Conservation (phyloP, 345 rosid genomes). For the Noccaea caerulescens region DNA sequence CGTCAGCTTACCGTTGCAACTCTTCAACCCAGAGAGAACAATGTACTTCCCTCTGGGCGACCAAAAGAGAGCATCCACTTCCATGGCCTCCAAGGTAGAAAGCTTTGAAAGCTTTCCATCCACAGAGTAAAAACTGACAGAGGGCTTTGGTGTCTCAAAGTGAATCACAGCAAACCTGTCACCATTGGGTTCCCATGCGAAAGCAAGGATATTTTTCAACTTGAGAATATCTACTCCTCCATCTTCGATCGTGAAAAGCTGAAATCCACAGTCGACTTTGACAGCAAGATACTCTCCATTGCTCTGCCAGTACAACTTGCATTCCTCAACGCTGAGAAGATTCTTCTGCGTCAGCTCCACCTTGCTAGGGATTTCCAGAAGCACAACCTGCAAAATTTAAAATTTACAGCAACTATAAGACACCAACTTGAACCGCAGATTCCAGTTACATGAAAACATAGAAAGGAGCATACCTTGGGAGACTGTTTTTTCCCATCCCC, state of each 20-base stretch:
- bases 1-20: no score
- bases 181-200: constrained; percentile 99
- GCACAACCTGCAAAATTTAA: constrained; percentile 63
- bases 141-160: constrained; percentile 97
- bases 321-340: constrained; percentile 90
- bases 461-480: constrained; percentile 64
- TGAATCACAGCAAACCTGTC: constrained; percentile 95
- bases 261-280: constrained; percentile 92
- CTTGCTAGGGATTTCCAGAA: constrained; percentile 80
- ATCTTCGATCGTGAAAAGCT: constrained; percentile 91
- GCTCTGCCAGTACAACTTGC: constrained; percentile 99
- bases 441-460: not conserved
- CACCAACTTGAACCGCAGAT: no score
- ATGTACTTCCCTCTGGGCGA: no score
- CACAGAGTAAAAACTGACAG: constrained; percentile 89
- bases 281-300: constrained; percentile 95
- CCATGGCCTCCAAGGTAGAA: no score
- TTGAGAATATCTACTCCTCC: constrained; percentile 87
- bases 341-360: constrained; percentile 92
- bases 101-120: not conserved
- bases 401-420: not conserved
- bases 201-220: constrained; percentile 92
- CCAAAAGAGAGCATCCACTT: no score
- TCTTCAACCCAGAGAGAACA: no score
- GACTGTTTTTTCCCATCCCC: constrained; percentile 92